phyloP scores from a whole-genome alignment of 164 flowering plant genomes.

The Brasenia schreberi region DNA sequence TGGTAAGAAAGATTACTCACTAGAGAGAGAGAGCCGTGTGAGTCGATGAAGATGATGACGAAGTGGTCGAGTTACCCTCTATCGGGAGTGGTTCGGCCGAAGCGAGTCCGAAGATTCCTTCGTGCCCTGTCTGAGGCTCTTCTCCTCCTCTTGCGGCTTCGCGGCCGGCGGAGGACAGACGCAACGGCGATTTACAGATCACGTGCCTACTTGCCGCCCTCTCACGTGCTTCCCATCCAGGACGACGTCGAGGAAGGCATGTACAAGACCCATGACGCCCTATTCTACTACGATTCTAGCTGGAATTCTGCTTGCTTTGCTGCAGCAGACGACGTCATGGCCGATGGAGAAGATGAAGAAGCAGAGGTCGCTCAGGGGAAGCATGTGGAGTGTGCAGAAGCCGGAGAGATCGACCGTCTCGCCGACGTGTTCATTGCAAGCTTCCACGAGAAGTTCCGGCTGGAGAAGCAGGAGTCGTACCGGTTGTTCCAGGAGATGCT shows the following conservation, averaged over 20 bases:
- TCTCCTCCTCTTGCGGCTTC: conserved; percentile 33
- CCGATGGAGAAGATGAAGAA: conserved; percentile 1
- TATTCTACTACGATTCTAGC: conserved; percentile 41
- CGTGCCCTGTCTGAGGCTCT: conserved; percentile 45
- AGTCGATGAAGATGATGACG: no score
- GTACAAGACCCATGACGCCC: conserved; percentile 1
- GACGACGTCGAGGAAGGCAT: conserved; percentile 16
- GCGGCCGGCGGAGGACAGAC: conserved; percentile 6
- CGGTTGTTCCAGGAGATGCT: conserved; percentile 90
- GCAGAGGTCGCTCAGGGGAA: conserved; percentile 26
- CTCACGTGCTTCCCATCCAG: conserved; percentile 49
- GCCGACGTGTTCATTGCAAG: conserved; percentile 84
- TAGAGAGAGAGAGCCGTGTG: no score
- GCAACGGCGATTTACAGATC: conserved; percentile 37
- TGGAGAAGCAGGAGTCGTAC: conserved; percentile 94
- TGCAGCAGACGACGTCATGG: conserved; percentile 9
- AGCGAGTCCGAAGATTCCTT: conserved; percentile 29
- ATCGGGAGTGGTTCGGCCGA: neutral
- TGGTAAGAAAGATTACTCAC: no score
- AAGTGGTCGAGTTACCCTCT: neutral
- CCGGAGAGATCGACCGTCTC: conserved; percentile 62
- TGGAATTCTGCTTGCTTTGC: conserved; percentile 35
- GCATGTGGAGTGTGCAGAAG: conserved; percentile 7
- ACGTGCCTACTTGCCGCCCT: conserved; percentile 80
- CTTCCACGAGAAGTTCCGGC: conserved; percentile 79